Conservation (phyloP, 2,329 filamentous ascomycete species). For the Cryphonectria carpinicola region DNA sequence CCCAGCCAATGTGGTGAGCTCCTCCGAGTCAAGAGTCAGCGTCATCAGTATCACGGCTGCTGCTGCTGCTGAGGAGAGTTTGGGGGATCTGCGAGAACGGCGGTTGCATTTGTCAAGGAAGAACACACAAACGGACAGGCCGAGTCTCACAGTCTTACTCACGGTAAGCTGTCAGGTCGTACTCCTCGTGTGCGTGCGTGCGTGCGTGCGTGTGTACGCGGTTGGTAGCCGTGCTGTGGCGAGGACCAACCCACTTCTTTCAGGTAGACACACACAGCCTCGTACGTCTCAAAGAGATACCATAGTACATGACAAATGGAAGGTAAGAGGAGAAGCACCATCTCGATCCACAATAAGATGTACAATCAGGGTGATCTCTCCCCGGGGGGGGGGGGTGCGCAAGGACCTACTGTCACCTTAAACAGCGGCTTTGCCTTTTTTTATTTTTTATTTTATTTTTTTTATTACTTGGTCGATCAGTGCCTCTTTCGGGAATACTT, state of each 20-base stretch:
- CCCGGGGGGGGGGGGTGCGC: no score
- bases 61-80: background rate
- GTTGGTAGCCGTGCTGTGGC: background rate
- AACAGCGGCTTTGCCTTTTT: background rate
- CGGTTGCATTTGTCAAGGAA: background rate
- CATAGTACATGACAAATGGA: no score
- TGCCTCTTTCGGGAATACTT: background rate
- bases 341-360: background rate
- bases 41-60: background rate
- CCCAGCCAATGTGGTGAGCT: constrained; percentile 18
- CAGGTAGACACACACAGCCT: background rate
- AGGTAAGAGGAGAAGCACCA: background rate
- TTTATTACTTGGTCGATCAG: background rate
- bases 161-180: constrained; percentile 1
- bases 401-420: background rate
- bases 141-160: constrained; percentile 13
- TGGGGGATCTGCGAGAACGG: background rate
- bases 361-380: background rate
- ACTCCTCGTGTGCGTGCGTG: background rate
- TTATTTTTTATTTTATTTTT: no score
- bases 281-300: background rate
- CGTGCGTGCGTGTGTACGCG: background rate
- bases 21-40: constrained; percentile 26
- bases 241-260: background rate
- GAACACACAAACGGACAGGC: constrained; percentile 7